phyloP scores from a whole-genome alignment of 176 grass and related monocot genomes.

The Oryza meridionalis region DNA sequence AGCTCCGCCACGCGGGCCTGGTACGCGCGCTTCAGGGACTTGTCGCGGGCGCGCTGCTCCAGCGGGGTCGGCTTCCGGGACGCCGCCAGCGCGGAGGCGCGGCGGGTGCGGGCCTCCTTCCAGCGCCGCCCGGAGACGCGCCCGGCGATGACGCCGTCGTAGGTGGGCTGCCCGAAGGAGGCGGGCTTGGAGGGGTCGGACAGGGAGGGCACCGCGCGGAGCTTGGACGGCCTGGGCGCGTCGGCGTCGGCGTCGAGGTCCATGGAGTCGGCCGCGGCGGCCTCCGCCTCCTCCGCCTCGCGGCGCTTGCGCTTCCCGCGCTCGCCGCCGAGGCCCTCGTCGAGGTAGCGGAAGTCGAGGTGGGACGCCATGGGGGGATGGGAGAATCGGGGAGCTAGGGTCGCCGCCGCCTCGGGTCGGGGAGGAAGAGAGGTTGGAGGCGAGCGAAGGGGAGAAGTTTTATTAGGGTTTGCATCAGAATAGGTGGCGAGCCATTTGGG shows the following conservation, averaged over 20 bases:
- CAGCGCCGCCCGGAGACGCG: conserved; percentile 80
- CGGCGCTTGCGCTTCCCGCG: conserved; percentile 83
- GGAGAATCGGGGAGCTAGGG: conserved; percentile 1
- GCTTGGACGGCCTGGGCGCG: conserved; percentile 59
- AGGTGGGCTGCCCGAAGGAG: conserved; percentile 77
- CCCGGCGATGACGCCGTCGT: conserved; percentile 86
- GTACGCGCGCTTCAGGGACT: conserved; percentile 85
- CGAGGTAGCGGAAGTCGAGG: conserved; percentile 91
- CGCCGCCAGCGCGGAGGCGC: conserved; percentile 66
- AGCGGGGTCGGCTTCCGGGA: conserved; percentile 61
- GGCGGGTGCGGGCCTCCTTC: conserved; percentile 79
- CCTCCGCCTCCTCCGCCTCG: conserved; percentile 22
- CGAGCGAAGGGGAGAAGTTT: conserved; percentile 25
- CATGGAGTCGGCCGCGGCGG: conserved; percentile 49
- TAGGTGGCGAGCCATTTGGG: neutral
- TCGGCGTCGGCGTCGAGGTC: conserved; percentile 57
- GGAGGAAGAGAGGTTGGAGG: neutral
- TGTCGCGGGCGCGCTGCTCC: conserved; percentile 76
- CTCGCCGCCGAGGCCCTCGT: conserved; percentile 85
- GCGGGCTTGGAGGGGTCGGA: conserved; percentile 81
- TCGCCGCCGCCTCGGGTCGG: neutral
- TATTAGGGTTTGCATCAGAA: conserved; percentile 56
- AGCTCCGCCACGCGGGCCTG: conserved; percentile 74
- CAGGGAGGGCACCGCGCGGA: conserved; percentile 63
- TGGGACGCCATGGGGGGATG: conserved; percentile 67